These are phyloP conservation scores for Coemansia sp. DNA, from an alignment of 192 early-diverging fungal species.

Conservation along the genomic window DNA sequence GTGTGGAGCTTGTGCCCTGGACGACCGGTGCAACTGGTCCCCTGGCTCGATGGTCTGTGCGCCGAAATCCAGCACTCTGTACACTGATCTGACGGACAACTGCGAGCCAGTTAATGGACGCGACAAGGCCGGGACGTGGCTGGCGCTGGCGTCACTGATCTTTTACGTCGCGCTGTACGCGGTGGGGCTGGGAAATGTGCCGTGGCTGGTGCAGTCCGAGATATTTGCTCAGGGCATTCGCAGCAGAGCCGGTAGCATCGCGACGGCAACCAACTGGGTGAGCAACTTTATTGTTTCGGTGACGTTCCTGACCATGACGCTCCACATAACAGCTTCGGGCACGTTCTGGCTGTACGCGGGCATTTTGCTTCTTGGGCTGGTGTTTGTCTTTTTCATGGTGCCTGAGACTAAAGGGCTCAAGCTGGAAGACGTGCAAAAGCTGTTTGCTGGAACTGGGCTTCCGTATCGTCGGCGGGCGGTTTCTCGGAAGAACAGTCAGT, in stretches of 20 bases:
- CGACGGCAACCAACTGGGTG: constrained; percentile 52
- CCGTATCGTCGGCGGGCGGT: constrained; percentile 16
- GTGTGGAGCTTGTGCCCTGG: constrained; percentile 43
- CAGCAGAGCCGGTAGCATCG: constrained; percentile 51
- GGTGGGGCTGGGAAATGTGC: constrained; percentile 50
- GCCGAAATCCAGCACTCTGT: constrained; percentile 10
- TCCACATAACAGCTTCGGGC: constrained; percentile 52
- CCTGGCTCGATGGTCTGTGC: constrained; percentile 29
- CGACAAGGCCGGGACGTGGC: constrained; percentile 46
- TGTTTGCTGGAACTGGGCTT: constrained; percentile 26
- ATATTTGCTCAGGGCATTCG: constrained; percentile 53
- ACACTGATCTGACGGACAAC: constrained; percentile 28
- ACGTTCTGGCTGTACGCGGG: constrained; percentile 56
- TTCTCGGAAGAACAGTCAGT: neutral
- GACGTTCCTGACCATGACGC: constrained; percentile 51
- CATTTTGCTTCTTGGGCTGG: constrained; percentile 32
- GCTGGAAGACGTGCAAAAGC: constrained; percentile 49
- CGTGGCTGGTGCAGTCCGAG: constrained; percentile 54
- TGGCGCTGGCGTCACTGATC: constrained; percentile 49
- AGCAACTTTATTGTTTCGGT: constrained; percentile 52
- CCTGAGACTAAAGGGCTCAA: constrained; percentile 53
- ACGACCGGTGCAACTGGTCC: constrained; percentile 47
- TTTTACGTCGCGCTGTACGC: constrained; percentile 54
- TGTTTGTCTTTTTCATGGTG: constrained; percentile 41
- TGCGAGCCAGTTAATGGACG: constrained; percentile 30